A percentile compares a stretch with the other conserved stretches of the same genome.
phyloP scores from a whole-genome alignment of 2,329 filamentous ascomycete genomes.

The Microdochium paspali region DNA sequence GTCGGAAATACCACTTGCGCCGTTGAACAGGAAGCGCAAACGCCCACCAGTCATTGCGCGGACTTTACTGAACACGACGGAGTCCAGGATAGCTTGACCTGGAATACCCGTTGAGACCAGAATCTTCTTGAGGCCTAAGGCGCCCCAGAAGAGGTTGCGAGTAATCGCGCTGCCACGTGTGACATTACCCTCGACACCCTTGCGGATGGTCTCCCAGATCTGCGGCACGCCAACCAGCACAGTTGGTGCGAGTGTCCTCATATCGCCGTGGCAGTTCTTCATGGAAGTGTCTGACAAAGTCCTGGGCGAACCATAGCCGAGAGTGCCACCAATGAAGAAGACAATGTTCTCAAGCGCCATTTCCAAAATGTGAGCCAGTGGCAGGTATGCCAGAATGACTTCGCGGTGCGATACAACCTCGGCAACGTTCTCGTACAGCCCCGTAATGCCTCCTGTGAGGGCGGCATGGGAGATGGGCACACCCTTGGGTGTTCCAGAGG shows the following conservation, averaged over 20 bases:
- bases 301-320: constrained; percentile 87
- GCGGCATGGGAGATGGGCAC: constrained; percentile 73
- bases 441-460: constrained; percentile 75
- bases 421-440: constrained; percentile 69
- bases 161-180: constrained; percentile 61
- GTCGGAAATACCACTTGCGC: constrained; percentile 80
- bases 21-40: constrained; percentile 86
- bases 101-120: constrained; percentile 52
- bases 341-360: constrained; percentile 91
- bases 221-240: constrained; percentile 91
- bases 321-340: constrained; percentile 78
- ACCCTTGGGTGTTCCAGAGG: constrained; percentile 82
- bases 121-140: constrained; percentile 49
- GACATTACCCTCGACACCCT: constrained; percentile 78
- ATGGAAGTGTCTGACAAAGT: constrained; percentile 82
- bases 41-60: constrained; percentile 82
- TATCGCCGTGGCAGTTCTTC: constrained; percentile 86
- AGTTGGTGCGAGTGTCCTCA: constrained; percentile 82
- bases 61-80: constrained; percentile 84
- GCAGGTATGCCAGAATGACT: constrained; percentile 79
- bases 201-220: constrained; percentile 95
- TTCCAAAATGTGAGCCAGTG: constrained; percentile 91
- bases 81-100: constrained; percentile 63
- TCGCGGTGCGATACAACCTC: constrained; percentile 71
- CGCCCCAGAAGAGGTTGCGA: constrained; percentile 68